Evolutionary conservation across 1,139 yeast genomes (phyloP), one percentile per base, ranked within the genome.

Genomic region (Blastobotrys capitulatus): DNA sequence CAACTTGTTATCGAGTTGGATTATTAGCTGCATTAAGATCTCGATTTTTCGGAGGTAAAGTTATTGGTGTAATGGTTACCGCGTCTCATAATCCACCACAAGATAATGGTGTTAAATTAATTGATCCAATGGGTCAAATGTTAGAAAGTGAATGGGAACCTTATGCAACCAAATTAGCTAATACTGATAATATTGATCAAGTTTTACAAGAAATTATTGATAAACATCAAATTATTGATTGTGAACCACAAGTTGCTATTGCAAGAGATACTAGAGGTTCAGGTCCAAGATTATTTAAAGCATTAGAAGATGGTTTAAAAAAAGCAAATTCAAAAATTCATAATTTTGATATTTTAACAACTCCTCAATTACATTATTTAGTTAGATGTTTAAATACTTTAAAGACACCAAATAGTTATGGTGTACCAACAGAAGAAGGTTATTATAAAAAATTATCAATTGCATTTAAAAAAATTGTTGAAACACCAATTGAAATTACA

Each of bases 41-140:
- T 22, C 78, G 84, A 56, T 77, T 72, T 57, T 71, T 86, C 44
- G 69, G 71, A 1, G 89, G 95, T 1, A 73, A 83, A 61, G 79
- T 86, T 19, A 78, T 90, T 43, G 75, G 74, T 12, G 84, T 89
- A 10, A 92, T 94, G 97, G 82, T 94, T 60, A 94, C 98, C 1
- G 98, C 98, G 0, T 87, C 96, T 1, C 98, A 92, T 66, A 92
- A 92, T 61, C 97, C 97, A 0, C 96, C 97, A 0, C 75, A 74
- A 46, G 98, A 92, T 63, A 92, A 92, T 60, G 98, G 98, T n/a
- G 96, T 92, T 51, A 92, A 92, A 69, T 75, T 92, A 22, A 89
- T 90, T 37, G 98, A 92, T 60, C 97, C 98, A 26, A 44, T 44
- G 48, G 98, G 98, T 31, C 92, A 86, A 57, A 92, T 92, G 98